Conservation (phyloP, 805 yeast species). For the Saturnispora sekii region DNA sequence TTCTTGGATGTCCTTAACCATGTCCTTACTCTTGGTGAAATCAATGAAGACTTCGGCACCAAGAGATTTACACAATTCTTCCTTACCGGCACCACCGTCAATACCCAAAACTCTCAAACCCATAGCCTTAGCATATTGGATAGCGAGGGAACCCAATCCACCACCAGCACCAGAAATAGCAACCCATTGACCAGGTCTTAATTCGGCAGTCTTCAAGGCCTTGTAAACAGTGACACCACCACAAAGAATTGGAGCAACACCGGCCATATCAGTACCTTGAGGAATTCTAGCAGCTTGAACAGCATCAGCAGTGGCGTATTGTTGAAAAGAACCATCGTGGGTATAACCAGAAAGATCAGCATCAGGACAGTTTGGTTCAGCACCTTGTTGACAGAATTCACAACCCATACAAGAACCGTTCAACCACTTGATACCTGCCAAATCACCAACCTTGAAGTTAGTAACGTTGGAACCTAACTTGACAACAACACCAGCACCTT, state of each 20-base stretch:
- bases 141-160: slow-evolving; percentile 42
- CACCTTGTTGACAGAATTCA: slow-evolving; percentile 50
- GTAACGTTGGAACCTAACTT: slow-evolving; percentile 50
- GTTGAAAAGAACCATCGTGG: slow-evolving; percentile 54
- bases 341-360: slow-evolving; percentile 71
- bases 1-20: slow-evolving; percentile 31
- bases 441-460: slow-evolving; percentile 55
- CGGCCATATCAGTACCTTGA: slow-evolving; percentile 37
- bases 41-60: slow-evolving; percentile 42
- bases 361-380: slow-evolving; percentile 56
- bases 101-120: slow-evolving; percentile 40
- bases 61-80: slow-evolving; percentile 29
- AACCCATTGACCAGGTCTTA: slow-evolving; percentile 41
- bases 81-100: slow-evolving; percentile 41
- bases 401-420: slow-evolving; percentile 58
- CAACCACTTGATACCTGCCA: slow-evolving; percentile 62
- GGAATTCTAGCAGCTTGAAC: slow-evolving; percentile 42
- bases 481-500: slow-evolving; percentile 66
- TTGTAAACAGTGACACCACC: slow-evolving; percentile 48
- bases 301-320: slow-evolving; percentile 45
- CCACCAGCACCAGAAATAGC: slow-evolving; percentile 45
- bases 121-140: slow-evolving; percentile 42
- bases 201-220: slow-evolving; percentile 41
- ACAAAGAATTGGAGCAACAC: slow-evolving; percentile 40
- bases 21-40: slow-evolving; percentile 30